Percentiles rank a stretch among this genome's conserved stretches.
phyloP scores from a whole-genome alignment of 78 protist genomes.

The Protostelium mycophagum region DNA sequence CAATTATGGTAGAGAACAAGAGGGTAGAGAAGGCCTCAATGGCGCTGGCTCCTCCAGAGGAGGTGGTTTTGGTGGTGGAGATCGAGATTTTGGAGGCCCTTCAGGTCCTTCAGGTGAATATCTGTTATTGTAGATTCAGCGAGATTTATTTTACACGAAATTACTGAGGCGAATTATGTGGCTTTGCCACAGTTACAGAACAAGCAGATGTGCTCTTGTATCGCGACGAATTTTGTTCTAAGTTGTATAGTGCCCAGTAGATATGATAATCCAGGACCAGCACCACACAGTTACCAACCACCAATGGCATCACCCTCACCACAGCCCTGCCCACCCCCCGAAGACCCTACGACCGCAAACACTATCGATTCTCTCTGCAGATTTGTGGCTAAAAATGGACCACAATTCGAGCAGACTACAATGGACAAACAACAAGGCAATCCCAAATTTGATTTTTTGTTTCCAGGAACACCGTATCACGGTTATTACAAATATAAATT shows the following conservation, averaged over 20 bases:
- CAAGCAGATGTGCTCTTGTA: no score
- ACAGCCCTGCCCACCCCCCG: background rate
- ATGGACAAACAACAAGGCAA: conserved; percentile 33
- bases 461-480: conserved; percentile 1
- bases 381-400: conserved; percentile 38
- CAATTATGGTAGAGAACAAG: conserved; percentile 39
- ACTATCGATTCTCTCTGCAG: conserved; percentile 32
- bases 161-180: no score
- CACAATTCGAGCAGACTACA: conserved; percentile 35
- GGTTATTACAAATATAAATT: conserved; percentile 55
- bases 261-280: no score
- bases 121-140: no score
- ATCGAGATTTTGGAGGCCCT: no score
- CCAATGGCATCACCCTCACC: background rate
- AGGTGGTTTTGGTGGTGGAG: background rate
- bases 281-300: no score
- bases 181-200: no score
- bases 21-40: no score
- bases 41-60: background rate
- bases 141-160: no score
- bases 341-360: background rate
- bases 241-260: no score
- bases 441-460: conserved; percentile 29
- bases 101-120: no score
- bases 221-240: no score